Conservation (phyloP, 176 grass and related monocot species). For the Elaeis guineensis region DNA sequence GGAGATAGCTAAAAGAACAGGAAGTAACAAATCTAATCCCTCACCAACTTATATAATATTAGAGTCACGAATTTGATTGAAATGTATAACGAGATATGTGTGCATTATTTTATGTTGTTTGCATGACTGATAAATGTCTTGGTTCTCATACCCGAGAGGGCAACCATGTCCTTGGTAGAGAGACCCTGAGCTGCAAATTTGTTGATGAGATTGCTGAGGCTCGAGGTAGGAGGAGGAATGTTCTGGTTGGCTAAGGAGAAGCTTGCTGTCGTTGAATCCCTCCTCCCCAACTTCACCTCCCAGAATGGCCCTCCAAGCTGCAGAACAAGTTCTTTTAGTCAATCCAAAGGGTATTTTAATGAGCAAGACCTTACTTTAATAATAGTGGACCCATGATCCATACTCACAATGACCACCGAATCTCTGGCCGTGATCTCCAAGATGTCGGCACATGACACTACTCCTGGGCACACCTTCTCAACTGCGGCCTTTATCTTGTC, state of each 20-base stretch:
- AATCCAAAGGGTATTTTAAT: too few species aligned
- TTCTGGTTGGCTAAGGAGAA: slow-evolving; percentile 30
- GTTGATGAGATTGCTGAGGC: slow-evolving; percentile 38
- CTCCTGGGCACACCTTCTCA: slow-evolving; percentile 33
- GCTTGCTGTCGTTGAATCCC: slow-evolving; percentile 63
- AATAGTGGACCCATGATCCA: too few species aligned
- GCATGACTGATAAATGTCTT: too few species aligned
- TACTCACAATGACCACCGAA: slow-evolving; percentile 30
- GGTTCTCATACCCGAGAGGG: slow-evolving; percentile 39
- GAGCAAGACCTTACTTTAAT: too few species aligned
- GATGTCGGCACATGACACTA: slow-evolving; percentile 54
- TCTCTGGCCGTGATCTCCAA: slow-evolving; percentile 44
- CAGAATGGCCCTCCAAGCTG: slow-evolving; percentile 45
- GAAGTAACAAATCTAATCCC: too few species aligned
- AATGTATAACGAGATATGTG: too few species aligned
- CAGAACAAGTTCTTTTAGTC: neutral
- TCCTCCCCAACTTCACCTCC: slow-evolving; percentile 56
- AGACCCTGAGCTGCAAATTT: slow-evolving; percentile 54
- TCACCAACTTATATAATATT: too few species aligned
- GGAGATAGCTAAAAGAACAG: too few species aligned
- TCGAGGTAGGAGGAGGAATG: slow-evolving; percentile 48
- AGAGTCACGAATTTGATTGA: too few species aligned
- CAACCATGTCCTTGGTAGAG: slow-evolving; percentile 52
- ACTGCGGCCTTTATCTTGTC: slow-evolving; percentile 46
- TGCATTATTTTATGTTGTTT: too few species aligned